These are phyloP conservation scores for Alternaria triticimaculans DNA, from an alignment of 2,329 filamentous ascomycete genomes.

Conservation along the genomic window DNA sequence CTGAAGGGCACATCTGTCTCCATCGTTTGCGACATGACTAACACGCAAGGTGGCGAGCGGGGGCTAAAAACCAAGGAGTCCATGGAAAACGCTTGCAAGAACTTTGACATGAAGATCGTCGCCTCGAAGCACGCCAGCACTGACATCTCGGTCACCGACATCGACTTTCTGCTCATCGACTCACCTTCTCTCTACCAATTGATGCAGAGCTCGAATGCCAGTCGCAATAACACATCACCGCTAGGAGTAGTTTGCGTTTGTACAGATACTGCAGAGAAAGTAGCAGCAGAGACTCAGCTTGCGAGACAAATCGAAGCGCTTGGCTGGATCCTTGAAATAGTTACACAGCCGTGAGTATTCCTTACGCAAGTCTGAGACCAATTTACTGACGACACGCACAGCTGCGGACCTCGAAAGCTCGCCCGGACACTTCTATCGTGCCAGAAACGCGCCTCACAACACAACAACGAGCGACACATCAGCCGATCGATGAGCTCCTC, in stretches of 20 bases:
- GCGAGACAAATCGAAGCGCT: constrained; percentile 29
- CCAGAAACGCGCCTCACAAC: constrained; percentile 24
- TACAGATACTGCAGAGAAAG: constrained; percentile 37
- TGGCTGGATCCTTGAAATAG: constrained; percentile 35
- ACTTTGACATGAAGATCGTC: constrained; percentile 31
- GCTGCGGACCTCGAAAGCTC: constrained; percentile 38
- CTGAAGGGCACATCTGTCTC: constrained; percentile 28
- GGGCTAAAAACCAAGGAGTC: constrained; percentile 35
- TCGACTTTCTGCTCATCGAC: constrained; percentile 38
- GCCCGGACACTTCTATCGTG: constrained; percentile 33
- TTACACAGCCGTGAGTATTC: constrained; percentile 36
- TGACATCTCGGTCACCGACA: constrained; percentile 15
- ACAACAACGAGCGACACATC: constrained; percentile 20
- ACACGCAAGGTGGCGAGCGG: constrained; percentile 28
- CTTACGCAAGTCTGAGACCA: background rate
- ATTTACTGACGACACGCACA: constrained; percentile 1
- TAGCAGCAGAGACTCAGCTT: constrained; percentile 27
- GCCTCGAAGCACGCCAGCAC: constrained; percentile 14
- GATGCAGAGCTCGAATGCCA: constrained; percentile 20
- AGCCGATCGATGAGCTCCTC: constrained; percentile 25
- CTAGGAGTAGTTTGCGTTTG: constrained; percentile 38
- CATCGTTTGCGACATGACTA: constrained; percentile 29
- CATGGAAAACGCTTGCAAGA: constrained; percentile 32
- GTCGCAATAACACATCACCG: constrained; percentile 20
- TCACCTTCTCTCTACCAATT: constrained; percentile 31